Evolutionary conservation across 495 filamentous ascomycete genomes (phyloP).

Genomic region (Hyaloscypha hepaticicola): DNA sequence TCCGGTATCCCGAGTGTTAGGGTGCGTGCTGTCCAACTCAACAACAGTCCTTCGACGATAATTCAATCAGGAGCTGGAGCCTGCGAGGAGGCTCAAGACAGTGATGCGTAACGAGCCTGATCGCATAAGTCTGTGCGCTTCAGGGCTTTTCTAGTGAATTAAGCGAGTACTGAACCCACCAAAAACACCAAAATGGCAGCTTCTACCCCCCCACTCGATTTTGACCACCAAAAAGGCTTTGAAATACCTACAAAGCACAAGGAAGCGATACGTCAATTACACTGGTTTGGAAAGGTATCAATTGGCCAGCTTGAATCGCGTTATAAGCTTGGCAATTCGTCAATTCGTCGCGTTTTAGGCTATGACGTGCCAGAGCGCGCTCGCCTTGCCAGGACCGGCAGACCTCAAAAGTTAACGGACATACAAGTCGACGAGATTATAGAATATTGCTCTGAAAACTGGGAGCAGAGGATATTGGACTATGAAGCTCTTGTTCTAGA

Average conservation of each 20-base stretch:
- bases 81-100: no score
- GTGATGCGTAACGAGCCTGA: no score
- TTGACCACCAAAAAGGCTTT: no score
- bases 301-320: not conserved
- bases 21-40: no score
- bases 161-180: no score
- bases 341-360: not conserved
- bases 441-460: not conserved
- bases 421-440: conserved; percentile 4
- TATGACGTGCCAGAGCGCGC: not conserved
- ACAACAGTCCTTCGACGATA: no score
- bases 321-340: conserved; percentile 1
- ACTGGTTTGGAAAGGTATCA: not conserved
- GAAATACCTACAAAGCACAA: conserved; percentile 7
- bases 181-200: no score
- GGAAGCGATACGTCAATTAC: conserved; percentile 10
- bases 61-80: no score
- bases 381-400: not conserved
- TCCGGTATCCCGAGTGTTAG: no score
- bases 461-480: not conserved
- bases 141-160: no score
- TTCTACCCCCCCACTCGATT: no score
- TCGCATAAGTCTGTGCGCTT: no score
- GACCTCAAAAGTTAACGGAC: not conserved
- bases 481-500: not conserved